Percentiles rank a stretch among this genome's conserved stretches.
These are phyloP conservation scores for Bolboschoenus planiculmis DNA, from an alignment of 176 grass and related monocot genomes.

Conservation along the genomic window DNA sequence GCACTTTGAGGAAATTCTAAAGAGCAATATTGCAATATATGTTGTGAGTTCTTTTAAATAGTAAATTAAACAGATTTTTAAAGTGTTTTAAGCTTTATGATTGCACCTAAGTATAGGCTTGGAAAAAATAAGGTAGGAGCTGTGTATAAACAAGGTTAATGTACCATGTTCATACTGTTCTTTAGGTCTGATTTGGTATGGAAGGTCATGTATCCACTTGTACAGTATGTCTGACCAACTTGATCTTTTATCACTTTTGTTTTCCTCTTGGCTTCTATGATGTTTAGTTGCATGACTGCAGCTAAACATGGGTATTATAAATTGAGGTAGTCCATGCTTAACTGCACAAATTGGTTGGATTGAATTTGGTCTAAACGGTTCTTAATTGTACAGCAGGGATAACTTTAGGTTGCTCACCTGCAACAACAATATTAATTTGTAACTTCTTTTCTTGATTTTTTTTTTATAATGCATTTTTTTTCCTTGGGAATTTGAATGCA, in stretches of 20 bases:
- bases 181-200: background rate
- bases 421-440: background rate
- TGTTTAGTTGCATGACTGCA: background rate
- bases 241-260: slow-evolving; percentile 6
- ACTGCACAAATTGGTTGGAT: background rate
- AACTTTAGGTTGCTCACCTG: background rate
- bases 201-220: background rate
- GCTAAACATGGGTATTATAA: background rate
- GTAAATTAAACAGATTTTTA: slow-evolving; percentile 1
- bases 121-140: too few species aligned
- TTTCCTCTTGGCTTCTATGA: background rate
- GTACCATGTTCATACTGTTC: background rate
- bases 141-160: background rate
- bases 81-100: background rate
- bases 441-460: background rate
- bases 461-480: background rate
- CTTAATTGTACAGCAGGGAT: background rate
- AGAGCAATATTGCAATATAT: slow-evolving; percentile 94
- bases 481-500: background rate
- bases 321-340: background rate
- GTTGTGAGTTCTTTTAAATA: slow-evolving; percentile 54
- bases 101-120: background rate
- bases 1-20: slow-evolving; percentile 91
- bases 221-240: background rate
- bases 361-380: background rate